Conservation (phyloP, 768 basidiomycete species). For the Calocybe gangraenosa region DNA sequence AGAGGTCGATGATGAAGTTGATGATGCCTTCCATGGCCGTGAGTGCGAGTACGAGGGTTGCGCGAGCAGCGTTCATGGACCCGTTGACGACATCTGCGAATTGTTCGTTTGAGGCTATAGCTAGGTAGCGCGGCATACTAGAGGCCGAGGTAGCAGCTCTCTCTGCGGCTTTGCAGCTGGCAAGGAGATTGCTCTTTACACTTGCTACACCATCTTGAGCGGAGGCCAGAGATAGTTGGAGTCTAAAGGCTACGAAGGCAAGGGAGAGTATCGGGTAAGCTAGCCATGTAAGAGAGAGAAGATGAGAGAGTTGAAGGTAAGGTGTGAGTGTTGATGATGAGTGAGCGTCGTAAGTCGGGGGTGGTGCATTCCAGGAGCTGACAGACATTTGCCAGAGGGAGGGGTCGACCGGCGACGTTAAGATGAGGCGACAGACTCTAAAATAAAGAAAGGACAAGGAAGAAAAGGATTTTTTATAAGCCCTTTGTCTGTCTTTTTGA, state of each 20-base stretch:
- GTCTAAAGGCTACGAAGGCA: constrained; percentile 80
- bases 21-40: constrained; percentile 85
- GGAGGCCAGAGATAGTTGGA: constrained; percentile 67
- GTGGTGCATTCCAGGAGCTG: constrained; percentile 38
- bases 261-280: constrained; percentile 90
- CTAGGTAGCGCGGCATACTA: constrained; percentile 87
- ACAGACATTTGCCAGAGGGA: constrained; percentile 23
- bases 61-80: constrained; percentile 72
- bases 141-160: constrained; percentile 76
- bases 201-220: constrained; percentile 63
- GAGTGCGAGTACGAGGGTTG: constrained; percentile 65
- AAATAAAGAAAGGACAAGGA: constrained; percentile 15
- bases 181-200: constrained; percentile 72
- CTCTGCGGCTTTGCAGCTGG: constrained; percentile 85
- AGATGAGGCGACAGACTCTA: constrained; percentile 16
- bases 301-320: constrained; percentile 78
- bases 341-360: constrained; percentile 55
- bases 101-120: constrained; percentile 77
- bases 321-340: constrained; percentile 57
- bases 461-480: constrained; percentile 9
- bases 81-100: constrained; percentile 77
- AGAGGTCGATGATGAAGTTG: constrained; percentile 89
- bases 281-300: constrained; percentile 86
- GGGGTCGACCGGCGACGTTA: constrained; percentile 52
- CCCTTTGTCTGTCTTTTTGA: constrained; percentile 17